Evolutionary conservation across 305 asterid species (phyloP).

Genomic region (Fraxinus nigra): DNA sequence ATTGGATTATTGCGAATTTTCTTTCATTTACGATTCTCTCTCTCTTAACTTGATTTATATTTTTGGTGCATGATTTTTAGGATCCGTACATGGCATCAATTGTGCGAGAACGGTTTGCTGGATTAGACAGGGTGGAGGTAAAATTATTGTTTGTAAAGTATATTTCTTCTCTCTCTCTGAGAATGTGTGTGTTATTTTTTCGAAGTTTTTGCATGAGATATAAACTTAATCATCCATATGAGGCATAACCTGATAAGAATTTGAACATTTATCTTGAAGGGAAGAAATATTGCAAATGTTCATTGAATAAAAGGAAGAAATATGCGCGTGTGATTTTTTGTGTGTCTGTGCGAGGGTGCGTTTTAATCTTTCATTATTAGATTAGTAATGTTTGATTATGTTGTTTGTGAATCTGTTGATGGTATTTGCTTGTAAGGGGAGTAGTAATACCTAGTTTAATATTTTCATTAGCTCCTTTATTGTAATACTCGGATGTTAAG

Average conservation of each 20-base stretch:
- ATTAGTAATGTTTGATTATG: neutral
- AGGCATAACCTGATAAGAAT: neutral
- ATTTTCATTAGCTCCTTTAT: neutral
- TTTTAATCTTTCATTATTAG: neutral
- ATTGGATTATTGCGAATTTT: neutral
- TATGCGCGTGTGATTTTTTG: neutral
- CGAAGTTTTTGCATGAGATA: neutral
- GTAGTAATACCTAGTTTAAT: neutral
- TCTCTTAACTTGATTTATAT: neutral
- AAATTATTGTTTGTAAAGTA: neutral
- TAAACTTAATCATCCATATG: neutral
- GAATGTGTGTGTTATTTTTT: neutral
- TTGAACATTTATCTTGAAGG: neutral
- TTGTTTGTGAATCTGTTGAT: neutral
- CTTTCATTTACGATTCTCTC: conserved; percentile 16
- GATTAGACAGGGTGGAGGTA: conserved; percentile 57
- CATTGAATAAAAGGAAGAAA: neutral
- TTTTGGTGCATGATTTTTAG: conserved; percentile 35
- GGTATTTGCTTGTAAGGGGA: neutral
- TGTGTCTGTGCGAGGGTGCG: neutral
- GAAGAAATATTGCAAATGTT: neutral
- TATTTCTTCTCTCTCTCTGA: neutral
- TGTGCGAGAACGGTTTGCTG: conserved; percentile 73
- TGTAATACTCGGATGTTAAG: neutral
- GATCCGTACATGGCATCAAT: conserved; percentile 88